These are phyloP conservation scores for Picochlorum sp. DNA, from an alignment of 139 green algal genomes.

Conservation along the genomic window DNA sequence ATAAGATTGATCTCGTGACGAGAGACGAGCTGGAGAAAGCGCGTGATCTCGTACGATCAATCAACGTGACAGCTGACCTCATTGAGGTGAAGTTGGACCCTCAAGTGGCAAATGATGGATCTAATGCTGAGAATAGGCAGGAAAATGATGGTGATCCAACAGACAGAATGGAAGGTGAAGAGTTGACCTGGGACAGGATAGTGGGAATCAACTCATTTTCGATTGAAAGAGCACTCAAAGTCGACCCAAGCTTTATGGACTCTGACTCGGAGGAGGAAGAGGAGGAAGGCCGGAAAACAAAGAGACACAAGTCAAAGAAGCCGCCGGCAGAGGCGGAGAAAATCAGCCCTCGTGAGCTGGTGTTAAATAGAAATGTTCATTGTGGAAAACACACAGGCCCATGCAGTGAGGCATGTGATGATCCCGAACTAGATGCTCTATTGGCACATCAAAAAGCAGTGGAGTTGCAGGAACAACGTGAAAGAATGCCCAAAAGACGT, in stretches of 20 bases:
- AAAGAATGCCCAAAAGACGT: conserved; percentile 44
- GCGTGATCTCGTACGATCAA: conserved; percentile 50
- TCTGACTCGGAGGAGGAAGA: conserved; percentile 43
- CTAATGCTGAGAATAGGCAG: background rate
- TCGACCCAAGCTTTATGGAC: conserved; percentile 66
- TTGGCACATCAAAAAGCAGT: conserved; percentile 7
- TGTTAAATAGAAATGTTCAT: background rate
- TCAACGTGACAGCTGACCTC: conserved; percentile 63
- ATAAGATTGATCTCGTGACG: conserved; percentile 67
- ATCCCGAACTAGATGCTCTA: conserved; percentile 9
- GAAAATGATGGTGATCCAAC: background rate
- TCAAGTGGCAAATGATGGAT: conserved; percentile 3
- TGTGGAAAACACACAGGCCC: conserved; percentile 5
- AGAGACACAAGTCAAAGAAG: background rate
- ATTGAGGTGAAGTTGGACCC: conserved; percentile 58
- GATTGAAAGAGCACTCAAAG: conserved; percentile 57
- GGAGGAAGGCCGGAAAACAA: background rate
- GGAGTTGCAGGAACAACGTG: background rate
- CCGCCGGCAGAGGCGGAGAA: background rate
- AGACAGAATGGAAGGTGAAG: background rate
- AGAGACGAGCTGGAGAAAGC: conserved; percentile 30
- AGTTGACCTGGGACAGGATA: conserved; percentile 19
- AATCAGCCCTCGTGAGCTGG: background rate
- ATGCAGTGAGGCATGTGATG: conserved; percentile 2
- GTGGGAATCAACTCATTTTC: conserved; percentile 69